phyloP scores from a whole-genome alignment of 2,329 filamentous ascomycete genomes.

The Byssochlamys sp. region DNA sequence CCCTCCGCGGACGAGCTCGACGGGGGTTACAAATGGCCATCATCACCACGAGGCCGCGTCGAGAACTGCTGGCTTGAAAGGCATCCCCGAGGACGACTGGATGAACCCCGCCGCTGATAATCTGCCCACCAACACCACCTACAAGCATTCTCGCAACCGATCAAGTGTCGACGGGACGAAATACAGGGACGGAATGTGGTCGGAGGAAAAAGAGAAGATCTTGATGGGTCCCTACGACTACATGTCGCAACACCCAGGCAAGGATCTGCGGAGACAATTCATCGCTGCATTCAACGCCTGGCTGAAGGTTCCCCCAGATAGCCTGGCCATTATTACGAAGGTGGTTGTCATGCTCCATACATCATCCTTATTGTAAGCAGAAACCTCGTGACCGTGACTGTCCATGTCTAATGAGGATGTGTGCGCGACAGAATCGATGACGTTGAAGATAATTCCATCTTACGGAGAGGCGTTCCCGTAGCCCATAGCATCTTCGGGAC shows the following conservation, averaged over 20 bases:
- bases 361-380: constrained; percentile 33
- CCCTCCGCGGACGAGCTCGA: constrained; percentile 64
- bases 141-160: constrained; percentile 24
- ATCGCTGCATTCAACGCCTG: constrained; percentile 38
- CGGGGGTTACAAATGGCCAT: constrained; percentile 36
- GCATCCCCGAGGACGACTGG: constrained; percentile 56
- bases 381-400: neutral
- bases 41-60: constrained; percentile 10
- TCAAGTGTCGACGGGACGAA: constrained; percentile 32
- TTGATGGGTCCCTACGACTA: constrained; percentile 38
- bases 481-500: constrained; percentile 43
- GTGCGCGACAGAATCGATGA: constrained; percentile 35
- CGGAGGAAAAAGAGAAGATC: constrained; percentile 33
- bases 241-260: constrained; percentile 35
- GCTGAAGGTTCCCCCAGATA: constrained; percentile 33
- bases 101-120: constrained; percentile 35
- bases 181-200: constrained; percentile 29
- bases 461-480: constrained; percentile 40
- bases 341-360: constrained; percentile 39
- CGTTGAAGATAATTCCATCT: constrained; percentile 40
- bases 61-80: constrained; percentile 37
- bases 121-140: constrained; percentile 15
- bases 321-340: constrained; percentile 33
- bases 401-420: neutral
- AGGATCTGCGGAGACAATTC: constrained; percentile 36